Percentiles rank a stretch among this genome's conserved stretches.
Conservation (phyloP, 805 yeast genomes). For the Myxozyma geophila region DNA sequence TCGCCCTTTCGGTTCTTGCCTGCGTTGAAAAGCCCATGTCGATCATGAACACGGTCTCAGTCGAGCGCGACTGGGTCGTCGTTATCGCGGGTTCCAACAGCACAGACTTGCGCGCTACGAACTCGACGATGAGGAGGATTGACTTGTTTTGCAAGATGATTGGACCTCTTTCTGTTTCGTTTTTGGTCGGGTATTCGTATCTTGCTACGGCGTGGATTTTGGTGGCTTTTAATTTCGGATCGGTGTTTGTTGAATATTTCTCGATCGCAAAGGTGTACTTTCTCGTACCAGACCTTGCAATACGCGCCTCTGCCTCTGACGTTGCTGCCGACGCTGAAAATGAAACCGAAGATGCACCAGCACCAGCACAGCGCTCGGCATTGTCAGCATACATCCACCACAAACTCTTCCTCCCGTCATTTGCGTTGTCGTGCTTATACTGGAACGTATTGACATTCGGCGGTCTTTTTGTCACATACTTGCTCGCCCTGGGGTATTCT, state of each 20-base stretch:
- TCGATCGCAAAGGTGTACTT: conserved; percentile 46
- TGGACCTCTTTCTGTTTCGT: conserved; percentile 48
- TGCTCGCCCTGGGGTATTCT: conserved; percentile 44
- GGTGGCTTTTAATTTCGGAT: conserved; percentile 42
- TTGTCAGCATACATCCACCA: conserved; percentile 40
- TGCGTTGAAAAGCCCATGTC: conserved; percentile 46
- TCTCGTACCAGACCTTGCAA: conserved; percentile 42
- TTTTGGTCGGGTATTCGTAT: conserved; percentile 41
- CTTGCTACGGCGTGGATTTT: conserved; percentile 42
- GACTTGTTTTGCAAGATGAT: conserved; percentile 48
- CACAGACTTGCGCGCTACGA: conserved; percentile 41
- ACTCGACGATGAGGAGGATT: conserved; percentile 48
- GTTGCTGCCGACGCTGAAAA: conserved; percentile 10
- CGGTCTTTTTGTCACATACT: conserved; percentile 47
- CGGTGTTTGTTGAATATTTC: conserved; percentile 45
- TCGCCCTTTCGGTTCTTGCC: conserved; percentile 43
- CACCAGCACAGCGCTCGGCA: conserved; percentile 11
- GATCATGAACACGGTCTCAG: conserved; percentile 47
- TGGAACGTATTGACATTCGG: conserved; percentile 50
- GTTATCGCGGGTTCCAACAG: conserved; percentile 44
- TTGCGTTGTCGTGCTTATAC: conserved; percentile 44
- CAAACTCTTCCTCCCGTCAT: conserved; percentile 43
- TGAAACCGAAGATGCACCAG: neutral
- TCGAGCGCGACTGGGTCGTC: conserved; percentile 51
- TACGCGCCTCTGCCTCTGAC: conserved; percentile 3